These are phyloP conservation scores for Cadophora malorum DNA, from an alignment of 2,329 filamentous ascomycete species.

Conservation along the genomic window DNA sequence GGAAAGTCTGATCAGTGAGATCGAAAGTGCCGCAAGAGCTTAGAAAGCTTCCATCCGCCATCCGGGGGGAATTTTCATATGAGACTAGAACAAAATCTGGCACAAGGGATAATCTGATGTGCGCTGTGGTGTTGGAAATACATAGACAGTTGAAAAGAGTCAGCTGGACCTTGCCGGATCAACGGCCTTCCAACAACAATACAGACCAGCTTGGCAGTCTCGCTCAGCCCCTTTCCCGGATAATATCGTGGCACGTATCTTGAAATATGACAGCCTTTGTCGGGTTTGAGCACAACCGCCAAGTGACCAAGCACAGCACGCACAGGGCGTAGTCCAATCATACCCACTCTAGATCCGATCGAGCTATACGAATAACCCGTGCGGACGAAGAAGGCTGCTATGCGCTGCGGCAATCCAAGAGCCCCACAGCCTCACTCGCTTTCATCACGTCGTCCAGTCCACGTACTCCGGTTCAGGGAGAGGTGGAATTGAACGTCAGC, in stretches of 20 bases:
- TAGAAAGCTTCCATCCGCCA: too few relatives aligned
- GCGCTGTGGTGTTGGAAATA: too few relatives aligned
- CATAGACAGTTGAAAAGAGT: too few relatives aligned
- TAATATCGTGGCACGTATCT: background rate
- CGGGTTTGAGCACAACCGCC: background rate
- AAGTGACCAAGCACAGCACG: background rate
- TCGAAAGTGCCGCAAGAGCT: too few relatives aligned
- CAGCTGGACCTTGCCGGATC: background rate
- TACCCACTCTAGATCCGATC: background rate
- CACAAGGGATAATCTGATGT: too few relatives aligned
- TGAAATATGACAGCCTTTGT: background rate
- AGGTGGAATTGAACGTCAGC: background rate
- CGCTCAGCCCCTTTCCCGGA: background rate
- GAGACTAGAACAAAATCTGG: too few relatives aligned
- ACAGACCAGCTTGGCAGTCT: background rate
- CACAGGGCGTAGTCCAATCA: background rate
- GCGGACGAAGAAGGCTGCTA: background rate
- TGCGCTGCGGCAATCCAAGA: background rate
- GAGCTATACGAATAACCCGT: background rate
- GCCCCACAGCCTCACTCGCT: conserved; percentile 1
- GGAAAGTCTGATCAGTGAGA: too few relatives aligned
- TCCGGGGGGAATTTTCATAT: too few relatives aligned
- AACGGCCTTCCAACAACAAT: background rate
- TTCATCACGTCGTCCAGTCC: background rate
- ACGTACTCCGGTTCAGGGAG: background rate